Conservation (phyloP, 495 filamentous ascomycete genomes). For the Parachaetomium inaequale region DNA sequence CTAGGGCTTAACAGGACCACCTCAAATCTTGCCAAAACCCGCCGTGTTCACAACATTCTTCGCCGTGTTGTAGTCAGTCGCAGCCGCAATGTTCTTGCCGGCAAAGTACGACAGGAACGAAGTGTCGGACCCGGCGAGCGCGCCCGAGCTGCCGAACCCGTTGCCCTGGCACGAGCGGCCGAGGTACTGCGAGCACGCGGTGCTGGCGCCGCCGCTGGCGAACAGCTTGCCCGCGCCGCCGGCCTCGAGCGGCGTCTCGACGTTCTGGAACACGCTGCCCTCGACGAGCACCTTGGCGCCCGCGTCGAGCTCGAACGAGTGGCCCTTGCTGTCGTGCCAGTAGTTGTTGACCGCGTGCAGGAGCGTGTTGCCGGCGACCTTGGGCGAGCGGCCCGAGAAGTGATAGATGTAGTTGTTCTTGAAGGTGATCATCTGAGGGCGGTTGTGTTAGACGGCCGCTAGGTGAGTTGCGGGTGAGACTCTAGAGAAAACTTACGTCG, state of each 20-base stretch:
- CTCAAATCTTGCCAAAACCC: constrained; percentile 5
- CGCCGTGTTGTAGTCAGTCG: not conserved
- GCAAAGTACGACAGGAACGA: not conserved
- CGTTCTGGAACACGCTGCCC: constrained; percentile 12
- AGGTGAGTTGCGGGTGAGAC: not conserved
- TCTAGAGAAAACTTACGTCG: constrained; percentile 19
- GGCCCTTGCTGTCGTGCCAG: constrained; percentile 11
- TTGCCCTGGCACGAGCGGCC: constrained; percentile 8
- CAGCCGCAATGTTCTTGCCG: constrained; percentile 7
- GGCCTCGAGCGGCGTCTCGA: not conserved
- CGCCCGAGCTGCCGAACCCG: constrained; percentile 8
- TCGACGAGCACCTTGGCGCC: constrained; percentile 9
- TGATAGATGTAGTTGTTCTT: constrained; percentile 8
- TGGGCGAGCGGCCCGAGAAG: constrained; percentile 4
- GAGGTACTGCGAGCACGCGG: constrained; percentile 3
- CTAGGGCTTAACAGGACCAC: not conserved
- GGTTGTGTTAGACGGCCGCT: not conserved
- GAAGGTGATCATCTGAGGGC: constrained; percentile 11
- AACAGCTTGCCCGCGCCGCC: constrained; percentile 1
- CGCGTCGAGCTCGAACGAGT: not conserved
- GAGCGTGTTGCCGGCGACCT: constrained; percentile 10
- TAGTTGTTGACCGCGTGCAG: constrained; percentile 14
- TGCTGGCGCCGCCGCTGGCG: not conserved
- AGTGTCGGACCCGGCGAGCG: not conserved
- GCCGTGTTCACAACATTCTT: constrained; percentile 8